phyloP scores from a whole-genome alignment of 1,139 yeast genomes.

The Williopsis jadinii region DNA sequence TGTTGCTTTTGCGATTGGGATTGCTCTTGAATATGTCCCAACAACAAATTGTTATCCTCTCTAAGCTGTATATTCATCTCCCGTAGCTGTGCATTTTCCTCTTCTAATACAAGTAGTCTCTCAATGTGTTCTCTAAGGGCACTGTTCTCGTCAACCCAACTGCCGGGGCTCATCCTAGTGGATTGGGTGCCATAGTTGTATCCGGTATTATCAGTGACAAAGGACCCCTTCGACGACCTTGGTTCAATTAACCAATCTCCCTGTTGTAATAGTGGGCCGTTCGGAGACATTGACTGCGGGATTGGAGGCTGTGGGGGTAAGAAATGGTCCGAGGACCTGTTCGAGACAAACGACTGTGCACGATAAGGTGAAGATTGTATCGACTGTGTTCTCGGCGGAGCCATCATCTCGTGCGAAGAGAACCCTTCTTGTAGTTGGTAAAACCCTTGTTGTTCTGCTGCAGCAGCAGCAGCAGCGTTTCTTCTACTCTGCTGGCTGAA shows the following conservation, averaged over 20 bases:
- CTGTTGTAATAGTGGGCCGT: slow-evolving; percentile 7
- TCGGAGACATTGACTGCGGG: slow-evolving; percentile 4
- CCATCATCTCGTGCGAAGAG: slow-evolving; percentile 1
- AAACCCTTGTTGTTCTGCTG: slow-evolving; percentile 1
- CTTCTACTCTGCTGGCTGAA: slow-evolving; percentile 11
- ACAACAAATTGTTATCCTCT: slow-evolving; percentile 3
- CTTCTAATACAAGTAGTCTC: slow-evolving; percentile 3
- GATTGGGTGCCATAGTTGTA: neutral
- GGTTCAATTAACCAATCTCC: slow-evolving; percentile 3
- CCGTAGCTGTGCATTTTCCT: slow-evolving; percentile 4
- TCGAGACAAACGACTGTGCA: neutral
- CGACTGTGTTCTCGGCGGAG: slow-evolving; percentile 1
- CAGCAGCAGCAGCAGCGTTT: neutral
- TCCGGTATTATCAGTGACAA: no score
- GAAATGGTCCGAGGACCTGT: neutral
- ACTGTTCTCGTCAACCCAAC: slow-evolving; percentile 6
- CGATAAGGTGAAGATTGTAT: neutral
- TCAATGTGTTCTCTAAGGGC: slow-evolving; percentile 2
- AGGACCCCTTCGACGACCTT: no score
- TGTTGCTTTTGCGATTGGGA: neutral
- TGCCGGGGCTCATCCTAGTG: slow-evolving; percentile 7
- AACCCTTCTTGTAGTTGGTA: neutral
- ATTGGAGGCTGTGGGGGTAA: slow-evolving; percentile 2
- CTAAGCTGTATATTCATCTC: slow-evolving; percentile 2
- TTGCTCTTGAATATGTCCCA: slow-evolving; percentile 2